phyloP scores from a whole-genome alignment of 2,329 filamentous ascomycete species.

The Trichoderma gracile region DNA sequence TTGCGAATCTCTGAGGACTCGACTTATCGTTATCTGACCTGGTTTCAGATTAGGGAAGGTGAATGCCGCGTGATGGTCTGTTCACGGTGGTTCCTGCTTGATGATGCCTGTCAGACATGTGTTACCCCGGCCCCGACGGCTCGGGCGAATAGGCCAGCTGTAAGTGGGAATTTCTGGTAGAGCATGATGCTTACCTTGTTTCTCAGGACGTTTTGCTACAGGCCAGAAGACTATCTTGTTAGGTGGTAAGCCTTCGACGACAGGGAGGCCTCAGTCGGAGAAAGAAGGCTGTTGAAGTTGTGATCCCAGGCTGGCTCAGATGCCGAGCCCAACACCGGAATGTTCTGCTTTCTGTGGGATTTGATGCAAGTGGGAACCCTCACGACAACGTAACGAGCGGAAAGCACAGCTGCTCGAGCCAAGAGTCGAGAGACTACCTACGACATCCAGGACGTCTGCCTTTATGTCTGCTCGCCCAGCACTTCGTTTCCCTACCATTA shows the following conservation, averaged over 20 bases:
- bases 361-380: background rate
- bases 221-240: background rate
- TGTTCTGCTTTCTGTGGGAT: background rate
- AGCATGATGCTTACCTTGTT: slow-evolving; percentile 2
- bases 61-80: background rate
- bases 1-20: background rate
- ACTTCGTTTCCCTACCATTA: background rate
- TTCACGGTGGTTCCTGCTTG: slow-evolving; percentile 13
- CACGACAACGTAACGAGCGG: background rate
- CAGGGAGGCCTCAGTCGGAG: background rate
- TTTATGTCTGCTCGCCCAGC: slow-evolving; percentile 12
- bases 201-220: background rate
- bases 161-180: background rate
- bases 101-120: slow-evolving; percentile 23
- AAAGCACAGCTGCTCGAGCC: background rate
- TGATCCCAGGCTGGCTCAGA: background rate
- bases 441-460: slow-evolving; percentile 1
- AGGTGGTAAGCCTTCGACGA: background rate
- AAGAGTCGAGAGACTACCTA: background rate
- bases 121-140: slow-evolving; percentile 26
- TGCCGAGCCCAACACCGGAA: background rate
- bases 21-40: background rate
- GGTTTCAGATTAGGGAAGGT: slow-evolving; percentile 20
- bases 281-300: background rate
- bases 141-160: slow-evolving; percentile 21